Evolutionary conservation across 495 filamentous ascomycete genomes (phyloP).

Genomic region (Aspergillus sclerotiicarbonarius): DNA sequence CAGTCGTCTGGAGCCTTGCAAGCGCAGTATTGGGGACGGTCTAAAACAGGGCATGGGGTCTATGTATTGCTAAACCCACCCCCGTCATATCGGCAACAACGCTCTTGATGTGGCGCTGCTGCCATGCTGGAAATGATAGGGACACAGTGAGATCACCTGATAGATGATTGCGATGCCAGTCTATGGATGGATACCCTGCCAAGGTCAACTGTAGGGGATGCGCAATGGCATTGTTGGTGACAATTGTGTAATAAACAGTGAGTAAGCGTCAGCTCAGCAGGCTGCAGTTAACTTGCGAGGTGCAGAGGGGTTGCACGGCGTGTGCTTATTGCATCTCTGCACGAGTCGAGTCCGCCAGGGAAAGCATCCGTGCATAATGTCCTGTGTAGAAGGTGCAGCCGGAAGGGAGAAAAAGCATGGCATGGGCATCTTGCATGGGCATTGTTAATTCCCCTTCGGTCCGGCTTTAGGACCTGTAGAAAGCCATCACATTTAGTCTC

Average conservation of each 20-base stretch:
- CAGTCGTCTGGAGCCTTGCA: background rate
- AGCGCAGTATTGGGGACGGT: background rate
- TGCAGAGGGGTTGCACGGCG: slow-evolving; percentile 16
- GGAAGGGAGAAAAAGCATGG: background rate
- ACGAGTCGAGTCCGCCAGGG: background rate
- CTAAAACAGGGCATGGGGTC: background rate
- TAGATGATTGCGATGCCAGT: background rate
- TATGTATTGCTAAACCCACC: background rate
- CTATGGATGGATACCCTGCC: background rate
- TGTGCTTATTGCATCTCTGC: slow-evolving; percentile 1
- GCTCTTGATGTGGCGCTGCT: background rate
- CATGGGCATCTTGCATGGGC: background rate
- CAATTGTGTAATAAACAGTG: background rate
- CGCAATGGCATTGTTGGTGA: slow-evolving; percentile 2
- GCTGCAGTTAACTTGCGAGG: background rate
- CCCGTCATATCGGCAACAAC: background rate
- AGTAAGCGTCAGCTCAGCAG: slow-evolving; percentile 1
- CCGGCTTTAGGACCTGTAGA: background rate
- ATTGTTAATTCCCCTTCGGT: background rate
- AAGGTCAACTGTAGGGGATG: background rate
- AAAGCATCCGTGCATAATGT: slow-evolving; percentile 1
- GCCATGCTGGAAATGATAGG: background rate
- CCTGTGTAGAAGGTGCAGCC: slow-evolving; percentile 7
- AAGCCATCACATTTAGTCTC: background rate
- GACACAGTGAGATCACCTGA: background rate